A percentile compares a stretch with the other conserved stretches of the same genome.
These are phyloP conservation scores for Exophiala sideris DNA, from an alignment of 2,329 filamentous ascomycete genomes.

Conservation along the genomic window DNA sequence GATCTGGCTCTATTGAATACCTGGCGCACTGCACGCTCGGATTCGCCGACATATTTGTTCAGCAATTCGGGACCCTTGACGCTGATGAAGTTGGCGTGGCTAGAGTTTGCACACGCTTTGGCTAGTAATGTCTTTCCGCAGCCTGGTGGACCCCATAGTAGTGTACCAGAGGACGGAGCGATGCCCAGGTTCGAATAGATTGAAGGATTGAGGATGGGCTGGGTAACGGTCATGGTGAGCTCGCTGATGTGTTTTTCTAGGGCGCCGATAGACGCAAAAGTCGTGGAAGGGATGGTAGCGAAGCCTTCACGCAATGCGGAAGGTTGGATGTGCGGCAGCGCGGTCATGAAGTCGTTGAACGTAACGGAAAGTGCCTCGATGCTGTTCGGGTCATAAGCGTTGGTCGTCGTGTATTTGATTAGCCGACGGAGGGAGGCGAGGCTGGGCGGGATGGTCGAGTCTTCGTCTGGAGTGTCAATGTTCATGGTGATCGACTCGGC, in stretches of 20 bases:
- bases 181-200: slow-evolving; percentile 75
- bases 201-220: slow-evolving; percentile 79
- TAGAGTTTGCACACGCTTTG: slow-evolving; percentile 93
- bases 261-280: slow-evolving; percentile 89
- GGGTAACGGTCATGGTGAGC: slow-evolving; percentile 80
- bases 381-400: not conserved
- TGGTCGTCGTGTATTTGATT: slow-evolving; percentile 15
- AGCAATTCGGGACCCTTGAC: slow-evolving; percentile 94
- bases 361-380: slow-evolving; percentile 51
- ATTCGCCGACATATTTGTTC: slow-evolving; percentile 97
- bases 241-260: slow-evolving; percentile 74
- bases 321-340: slow-evolving; percentile 71
- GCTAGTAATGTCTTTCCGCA: slow-evolving; percentile 96
- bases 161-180: slow-evolving; percentile 75
- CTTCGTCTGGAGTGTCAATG: slow-evolving; percentile 40
- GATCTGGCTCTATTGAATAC: slow-evolving; percentile 85
- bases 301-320: slow-evolving; percentile 92
- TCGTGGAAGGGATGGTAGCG: slow-evolving; percentile 87
- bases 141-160: slow-evolving; percentile 94
- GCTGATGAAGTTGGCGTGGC: slow-evolving; percentile 95
- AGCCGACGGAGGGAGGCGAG: slow-evolving; percentile 16
- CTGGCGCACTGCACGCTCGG: slow-evolving; percentile 85
- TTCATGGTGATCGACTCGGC: slow-evolving; percentile 50
- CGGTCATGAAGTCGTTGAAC: slow-evolving; percentile 68
- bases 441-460: slow-evolving; percentile 27